Conservation (phyloP, 2,329 filamentous ascomycete genomes). For the Penicillium sp. region DNA sequence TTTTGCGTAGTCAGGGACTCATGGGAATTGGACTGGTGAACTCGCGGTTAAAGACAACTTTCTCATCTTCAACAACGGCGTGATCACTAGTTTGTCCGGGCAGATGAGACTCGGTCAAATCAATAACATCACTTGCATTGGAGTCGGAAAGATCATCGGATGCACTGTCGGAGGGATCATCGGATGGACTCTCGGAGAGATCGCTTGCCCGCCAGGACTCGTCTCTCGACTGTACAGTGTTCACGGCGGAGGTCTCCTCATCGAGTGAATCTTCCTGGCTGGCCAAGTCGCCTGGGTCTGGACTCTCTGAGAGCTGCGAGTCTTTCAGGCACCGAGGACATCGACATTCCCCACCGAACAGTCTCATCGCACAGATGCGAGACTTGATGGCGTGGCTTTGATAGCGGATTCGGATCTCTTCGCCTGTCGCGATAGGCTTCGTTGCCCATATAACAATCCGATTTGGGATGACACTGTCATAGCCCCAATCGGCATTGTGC, state of each 20-base stretch:
- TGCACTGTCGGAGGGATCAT: not conserved
- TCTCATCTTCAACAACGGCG: not conserved
- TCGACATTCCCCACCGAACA: conserved; percentile 14
- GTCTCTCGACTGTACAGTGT: not conserved
- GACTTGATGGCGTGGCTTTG: conserved; percentile 4
- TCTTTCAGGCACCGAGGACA: conserved; percentile 5
- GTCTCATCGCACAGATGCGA: conserved; percentile 3
- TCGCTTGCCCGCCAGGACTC: not conserved
- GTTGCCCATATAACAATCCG: conserved; percentile 26
- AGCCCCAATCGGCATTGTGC: conserved; percentile 28
- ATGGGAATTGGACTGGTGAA: not conserved
- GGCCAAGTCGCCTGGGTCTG: not conserved
- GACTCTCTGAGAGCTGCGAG: not conserved
- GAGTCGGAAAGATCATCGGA: no score
- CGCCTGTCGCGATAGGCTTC: conserved; percentile 16
- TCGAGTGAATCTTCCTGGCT: not conserved
- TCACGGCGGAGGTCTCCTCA: not conserved
- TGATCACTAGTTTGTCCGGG: not conserved
- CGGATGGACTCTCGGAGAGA: no score
- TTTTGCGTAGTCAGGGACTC: not conserved
- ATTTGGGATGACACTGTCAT: conserved; percentile 23
- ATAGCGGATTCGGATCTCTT: conserved; percentile 25
- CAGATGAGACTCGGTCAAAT: not conserved
- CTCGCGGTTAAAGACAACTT: not conserved
- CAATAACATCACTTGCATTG: not conserved